Evolutionary conservation across 768 basidiomycete genomes (phyloP).

Genomic region (Panellus pusillus): DNA sequence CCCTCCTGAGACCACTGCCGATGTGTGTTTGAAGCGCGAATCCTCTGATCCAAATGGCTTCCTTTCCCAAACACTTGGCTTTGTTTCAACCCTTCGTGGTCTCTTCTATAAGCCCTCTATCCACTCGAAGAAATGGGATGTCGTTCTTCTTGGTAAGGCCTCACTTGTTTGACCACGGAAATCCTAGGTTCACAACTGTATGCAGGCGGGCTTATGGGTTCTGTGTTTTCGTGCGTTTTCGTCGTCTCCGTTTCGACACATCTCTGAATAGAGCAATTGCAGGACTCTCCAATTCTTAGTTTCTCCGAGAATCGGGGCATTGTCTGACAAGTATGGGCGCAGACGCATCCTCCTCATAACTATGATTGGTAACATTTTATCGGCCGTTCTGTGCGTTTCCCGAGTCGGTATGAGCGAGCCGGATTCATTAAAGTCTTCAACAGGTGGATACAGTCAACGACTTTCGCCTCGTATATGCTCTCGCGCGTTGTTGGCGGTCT

Average conservation of each 20-base stretch:
- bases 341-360: conserved; percentile 78
- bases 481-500: conserved; percentile 91
- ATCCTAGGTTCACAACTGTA: neutral
- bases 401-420: neutral
- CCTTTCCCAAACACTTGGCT: conserved; percentile 65
- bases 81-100: conserved; percentile 67
- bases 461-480: conserved; percentile 86
- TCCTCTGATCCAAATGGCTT: conserved; percentile 67
- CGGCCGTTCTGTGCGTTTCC: conserved; percentile 75
- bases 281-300: conserved; percentile 84
- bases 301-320: conserved; percentile 75
- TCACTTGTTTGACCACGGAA: neutral
- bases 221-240: conserved; percentile 79
- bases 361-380: conserved; percentile 92
- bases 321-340: conserved; percentile 91
- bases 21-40: conserved; percentile 55
- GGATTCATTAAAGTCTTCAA: conserved; percentile 3
- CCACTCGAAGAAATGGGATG: conserved; percentile 84
- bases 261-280: conserved; percentile 30
- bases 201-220: conserved; percentile 86
- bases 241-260: conserved; percentile 11
- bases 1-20: conserved; percentile 5
- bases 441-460: conserved; percentile 89
- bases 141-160: conserved; percentile 82
- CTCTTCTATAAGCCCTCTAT: conserved; percentile 57